Conservation (phyloP, 768 basidiomycete species). For the Tylopilus rubrobrunneus region DNA sequence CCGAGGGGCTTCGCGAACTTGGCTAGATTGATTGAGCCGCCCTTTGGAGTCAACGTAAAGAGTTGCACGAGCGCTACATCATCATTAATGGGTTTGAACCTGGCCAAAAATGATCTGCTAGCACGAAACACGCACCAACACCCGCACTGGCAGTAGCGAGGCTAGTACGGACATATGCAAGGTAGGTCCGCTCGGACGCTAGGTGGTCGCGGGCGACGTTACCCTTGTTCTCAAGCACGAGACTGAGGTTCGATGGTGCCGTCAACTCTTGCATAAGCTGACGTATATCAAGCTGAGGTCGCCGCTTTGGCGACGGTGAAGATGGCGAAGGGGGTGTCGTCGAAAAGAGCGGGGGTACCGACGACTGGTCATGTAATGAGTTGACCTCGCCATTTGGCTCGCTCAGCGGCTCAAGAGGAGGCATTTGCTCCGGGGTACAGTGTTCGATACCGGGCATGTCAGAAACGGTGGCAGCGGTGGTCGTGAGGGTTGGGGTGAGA, state of each 20-base stretch:
- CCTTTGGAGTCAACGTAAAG: conserved; percentile 35
- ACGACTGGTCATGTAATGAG: conserved; percentile 5
- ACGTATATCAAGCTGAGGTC: neutral
- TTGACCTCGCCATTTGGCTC: neutral
- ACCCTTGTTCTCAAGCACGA: conserved; percentile 53
- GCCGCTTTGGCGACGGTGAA: neutral
- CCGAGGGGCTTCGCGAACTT: conserved; percentile 49
- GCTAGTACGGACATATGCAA: conserved; percentile 64
- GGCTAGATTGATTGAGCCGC: conserved; percentile 8
- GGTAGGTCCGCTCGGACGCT: conserved; percentile 59
- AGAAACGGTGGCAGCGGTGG: neutral
- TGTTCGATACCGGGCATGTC: conserved; percentile 14
- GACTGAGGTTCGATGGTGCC: conserved; percentile 17
- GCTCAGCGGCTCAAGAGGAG: conserved; percentile 21
- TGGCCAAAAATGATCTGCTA: too few species aligned
- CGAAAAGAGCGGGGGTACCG: neutral
- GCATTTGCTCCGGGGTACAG: conserved; percentile 12
- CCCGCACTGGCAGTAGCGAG: conserved; percentile 55
- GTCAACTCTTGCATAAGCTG: conserved; percentile 1
- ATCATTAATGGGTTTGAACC: neutral
- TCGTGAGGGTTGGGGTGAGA: neutral
- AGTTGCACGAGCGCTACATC: conserved; percentile 50
- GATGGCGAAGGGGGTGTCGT: neutral
- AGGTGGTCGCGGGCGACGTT: conserved; percentile 64
- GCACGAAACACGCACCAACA: conserved; percentile 43